These are phyloP conservation scores for Fraxinus dipetala DNA, from an alignment of 305 asterid species.

Conservation along the genomic window DNA sequence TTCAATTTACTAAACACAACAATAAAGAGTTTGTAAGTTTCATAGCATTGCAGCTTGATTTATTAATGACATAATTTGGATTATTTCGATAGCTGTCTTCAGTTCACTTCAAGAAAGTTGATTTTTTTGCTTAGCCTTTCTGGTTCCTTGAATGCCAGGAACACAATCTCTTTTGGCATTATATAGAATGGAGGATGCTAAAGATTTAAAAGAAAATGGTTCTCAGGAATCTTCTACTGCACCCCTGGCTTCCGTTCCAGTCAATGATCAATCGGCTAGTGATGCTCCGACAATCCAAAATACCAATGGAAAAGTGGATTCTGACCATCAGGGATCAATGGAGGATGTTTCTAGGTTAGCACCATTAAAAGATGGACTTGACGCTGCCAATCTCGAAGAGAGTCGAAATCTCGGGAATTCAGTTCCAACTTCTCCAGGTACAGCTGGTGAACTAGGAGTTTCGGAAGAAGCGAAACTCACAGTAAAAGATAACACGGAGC, in stretches of 20 bases:
- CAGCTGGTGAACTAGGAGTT: slow-evolving; percentile 3
- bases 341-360: slow-evolving; percentile 12
- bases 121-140: background rate
- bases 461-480: slow-evolving; percentile 20
- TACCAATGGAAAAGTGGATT: slow-evolving; percentile 6
- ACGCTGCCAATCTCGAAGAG: slow-evolving; percentile 5
- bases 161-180: slow-evolving; percentile 20
- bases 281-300: slow-evolving; percentile 18
- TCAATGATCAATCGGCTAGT: slow-evolving; percentile 25
- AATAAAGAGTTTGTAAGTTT: background rate
- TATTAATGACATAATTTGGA: background rate
- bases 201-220: slow-evolving; percentile 35
- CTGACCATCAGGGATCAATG: slow-evolving; percentile 8
- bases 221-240: slow-evolving; percentile 30
- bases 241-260: slow-evolving; percentile 26
- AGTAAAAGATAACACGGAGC: background rate
- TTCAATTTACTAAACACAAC: background rate
- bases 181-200: slow-evolving; percentile 52
- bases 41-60: background rate
- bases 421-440: slow-evolving; percentile 15
- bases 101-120: background rate
- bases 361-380: slow-evolving; percentile 8
- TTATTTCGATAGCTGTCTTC: background rate
- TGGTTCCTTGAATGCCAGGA: slow-evolving; percentile 23
- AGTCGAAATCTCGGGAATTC: slow-evolving; percentile 12